Conservation (phyloP, 1,284 basidiomycete species). For the Trichosporon faecale region DNA sequence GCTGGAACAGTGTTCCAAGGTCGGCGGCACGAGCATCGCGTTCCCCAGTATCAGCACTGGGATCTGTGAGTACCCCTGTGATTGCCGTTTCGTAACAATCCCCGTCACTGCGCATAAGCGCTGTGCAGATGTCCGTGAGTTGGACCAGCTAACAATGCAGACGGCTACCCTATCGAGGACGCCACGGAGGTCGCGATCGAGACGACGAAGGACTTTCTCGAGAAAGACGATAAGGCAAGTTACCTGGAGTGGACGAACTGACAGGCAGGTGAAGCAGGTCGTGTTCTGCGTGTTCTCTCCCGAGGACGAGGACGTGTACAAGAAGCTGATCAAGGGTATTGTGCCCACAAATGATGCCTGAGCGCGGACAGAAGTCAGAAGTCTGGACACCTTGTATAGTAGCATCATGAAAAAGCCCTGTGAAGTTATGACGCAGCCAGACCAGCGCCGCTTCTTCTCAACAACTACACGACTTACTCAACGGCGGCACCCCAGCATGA, state of each 20-base stretch:
- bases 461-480: no score
- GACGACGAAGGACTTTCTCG: slow-evolving; percentile 40
- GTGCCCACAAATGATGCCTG: not conserved
- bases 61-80: slow-evolving; percentile 42
- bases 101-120: no score
- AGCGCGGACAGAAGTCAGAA: not conserved
- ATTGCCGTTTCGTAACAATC: not conserved
- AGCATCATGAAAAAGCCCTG: not conserved
- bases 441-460: no score
- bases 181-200: slow-evolving; percentile 46
- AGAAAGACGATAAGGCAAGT: slow-evolving; percentile 35
- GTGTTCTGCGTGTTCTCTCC: slow-evolving; percentile 49
- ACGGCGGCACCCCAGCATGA: no score
- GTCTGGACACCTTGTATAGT: not conserved
- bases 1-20: slow-evolving; percentile 62
- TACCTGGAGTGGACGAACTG: not conserved
- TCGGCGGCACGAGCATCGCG: slow-evolving; percentile 66
- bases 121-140: not conserved
- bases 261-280: slow-evolving; percentile 41
- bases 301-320: slow-evolving; percentile 43
- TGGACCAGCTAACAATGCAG: slow-evolving; percentile 25
- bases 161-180: slow-evolving; percentile 50
- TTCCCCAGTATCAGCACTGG: slow-evolving; percentile 40
- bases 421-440: no score
- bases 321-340: slow-evolving; percentile 13